A percentile compares a stretch with the other conserved stretches of the same genome.
These are phyloP conservation scores for Fomitopsis pulvina DNA, from an alignment of 768 basidiomycete species.

Conservation along the genomic window DNA sequence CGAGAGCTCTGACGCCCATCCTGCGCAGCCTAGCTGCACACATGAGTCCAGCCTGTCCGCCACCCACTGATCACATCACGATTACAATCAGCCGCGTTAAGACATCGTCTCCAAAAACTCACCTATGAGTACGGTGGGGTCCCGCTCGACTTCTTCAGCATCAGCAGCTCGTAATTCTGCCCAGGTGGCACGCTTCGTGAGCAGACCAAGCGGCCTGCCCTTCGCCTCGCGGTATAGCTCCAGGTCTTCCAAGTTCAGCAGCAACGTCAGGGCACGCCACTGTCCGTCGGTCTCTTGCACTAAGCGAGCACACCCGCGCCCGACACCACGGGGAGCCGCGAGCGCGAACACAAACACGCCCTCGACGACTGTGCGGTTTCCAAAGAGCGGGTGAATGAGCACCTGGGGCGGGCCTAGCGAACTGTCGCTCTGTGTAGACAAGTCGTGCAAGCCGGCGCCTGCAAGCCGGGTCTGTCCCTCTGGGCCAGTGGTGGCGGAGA, in stretches of 20 bases:
- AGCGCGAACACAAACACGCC: slow-evolving; percentile 30
- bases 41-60: slow-evolving; percentile 36
- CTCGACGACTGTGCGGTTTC: slow-evolving; percentile 2
- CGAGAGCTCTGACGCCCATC: slow-evolving; percentile 30
- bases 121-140: slow-evolving; percentile 37
- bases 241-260: slow-evolving; percentile 17
- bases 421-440: slow-evolving; percentile 1
- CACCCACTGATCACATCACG: slow-evolving; percentile 32
- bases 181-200: slow-evolving; percentile 31
- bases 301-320: slow-evolving; percentile 30
- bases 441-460: slow-evolving; percentile 14
- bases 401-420: slow-evolving; percentile 7
- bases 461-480: slow-evolving; percentile 14
- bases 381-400: not conserved
- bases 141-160: slow-evolving; percentile 28
- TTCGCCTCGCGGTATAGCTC: slow-evolving; percentile 28
- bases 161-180: slow-evolving; percentile 17
- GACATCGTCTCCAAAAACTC: not conserved
- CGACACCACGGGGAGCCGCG: slow-evolving; percentile 24
- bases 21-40: slow-evolving; percentile 35
- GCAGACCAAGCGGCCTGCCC: slow-evolving; percentile 23
- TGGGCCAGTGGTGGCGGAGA: slow-evolving; percentile 15
- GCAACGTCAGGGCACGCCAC: slow-evolving; percentile 30
- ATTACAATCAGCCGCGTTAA: not conserved
- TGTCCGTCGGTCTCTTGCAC: slow-evolving; percentile 11